Base-by-base conservation (phyloP, 768 basidiomycete genomes). In the Boletus bicolor region DNA sequence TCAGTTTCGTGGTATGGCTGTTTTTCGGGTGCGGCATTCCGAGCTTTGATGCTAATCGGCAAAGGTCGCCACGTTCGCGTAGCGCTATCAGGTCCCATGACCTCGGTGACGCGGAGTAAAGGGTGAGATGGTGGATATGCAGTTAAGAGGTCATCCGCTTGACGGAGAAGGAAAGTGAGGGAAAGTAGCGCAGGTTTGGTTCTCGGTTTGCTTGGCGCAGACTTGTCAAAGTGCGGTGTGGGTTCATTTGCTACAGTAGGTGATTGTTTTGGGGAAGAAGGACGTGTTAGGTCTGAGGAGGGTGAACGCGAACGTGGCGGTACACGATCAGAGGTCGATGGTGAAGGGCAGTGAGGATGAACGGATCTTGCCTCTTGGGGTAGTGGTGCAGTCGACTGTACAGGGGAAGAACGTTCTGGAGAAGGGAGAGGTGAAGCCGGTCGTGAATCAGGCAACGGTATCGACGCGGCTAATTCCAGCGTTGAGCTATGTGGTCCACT, bases 71-170 rank as follows among this genome's bases (percentile, higher is more conserved):
- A 93, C 9, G 91, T 91, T 67, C 79, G 82, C 49, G 90, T 74
- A 37, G 82, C 87, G 63, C 88, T 91, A 62, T 87, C 84, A 1
- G 87, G 88, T 9, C 91, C 91, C 80, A 93, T 83, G 46, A 88
- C 88, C 30, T 75, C 72, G 7, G 78, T 71, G 15, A 89, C 72
- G 4, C 60, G 66, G 12, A 92, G 73, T 0, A 68, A 73, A 10
- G 84, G 78, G 49, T 86, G 79, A 2, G 77, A 73, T 2, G 87
- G 86, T 5, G 89, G 87, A 67, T 79, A 86, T 19, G 65, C 60
- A n/a, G 66, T 59, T 47, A 79, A 82, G 12, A 92, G 81, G 8
- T 71, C 75, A 61, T 90, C 87, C 1, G 89, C 78, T 28, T 75
- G 75, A 5, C 65, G 66, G 21, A 91, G 77, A 30, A 90, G 77